These are phyloP conservation scores for Argentina anserina DNA, from an alignment of 306 rosid genomes.

Conservation along the genomic window DNA sequence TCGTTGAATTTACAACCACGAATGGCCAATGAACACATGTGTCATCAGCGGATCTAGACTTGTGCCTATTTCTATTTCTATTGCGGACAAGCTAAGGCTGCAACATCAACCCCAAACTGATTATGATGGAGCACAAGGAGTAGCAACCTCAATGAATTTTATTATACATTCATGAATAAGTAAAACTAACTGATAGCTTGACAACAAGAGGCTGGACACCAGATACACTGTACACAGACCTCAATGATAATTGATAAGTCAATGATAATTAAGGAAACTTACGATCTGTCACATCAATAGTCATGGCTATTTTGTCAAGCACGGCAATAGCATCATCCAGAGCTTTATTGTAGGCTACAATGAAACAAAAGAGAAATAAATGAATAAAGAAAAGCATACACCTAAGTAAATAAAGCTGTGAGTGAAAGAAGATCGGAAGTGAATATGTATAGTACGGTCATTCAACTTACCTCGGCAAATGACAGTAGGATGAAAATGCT, in stretches of 20 bases:
- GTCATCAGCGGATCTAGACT: background rate
- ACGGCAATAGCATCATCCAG: slow-evolving; percentile 91
- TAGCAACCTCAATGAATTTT: background rate
- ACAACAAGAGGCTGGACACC: background rate
- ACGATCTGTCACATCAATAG: slow-evolving; percentile 79
- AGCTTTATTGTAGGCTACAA: slow-evolving; percentile 88
- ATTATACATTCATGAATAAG: background rate
- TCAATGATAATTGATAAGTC: background rate
- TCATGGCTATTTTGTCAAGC: slow-evolving; percentile 91
- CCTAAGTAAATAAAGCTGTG: background rate
- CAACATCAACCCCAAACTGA: background rate
- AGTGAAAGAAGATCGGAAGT: background rate
- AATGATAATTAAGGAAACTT: slow-evolving; percentile 39
- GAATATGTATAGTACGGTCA: background rate
- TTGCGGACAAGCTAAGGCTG: background rate
- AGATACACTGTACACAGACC: background rate
- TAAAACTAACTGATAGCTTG: background rate
- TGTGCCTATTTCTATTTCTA: background rate
- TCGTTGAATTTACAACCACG: background rate
- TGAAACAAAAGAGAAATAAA: slow-evolving; percentile 15
- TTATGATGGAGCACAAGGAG: background rate
- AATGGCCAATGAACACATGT: background rate
- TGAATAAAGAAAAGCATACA: background rate
- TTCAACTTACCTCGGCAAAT: slow-evolving; percentile 69
- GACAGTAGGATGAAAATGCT: slow-evolving; percentile 85